Evolutionary conservation across 352 stramenopile genomes (phyloP), one percentile per base, ranked within the genome.

Genomic region (Phytophthora macrochlamydospora): DNA sequence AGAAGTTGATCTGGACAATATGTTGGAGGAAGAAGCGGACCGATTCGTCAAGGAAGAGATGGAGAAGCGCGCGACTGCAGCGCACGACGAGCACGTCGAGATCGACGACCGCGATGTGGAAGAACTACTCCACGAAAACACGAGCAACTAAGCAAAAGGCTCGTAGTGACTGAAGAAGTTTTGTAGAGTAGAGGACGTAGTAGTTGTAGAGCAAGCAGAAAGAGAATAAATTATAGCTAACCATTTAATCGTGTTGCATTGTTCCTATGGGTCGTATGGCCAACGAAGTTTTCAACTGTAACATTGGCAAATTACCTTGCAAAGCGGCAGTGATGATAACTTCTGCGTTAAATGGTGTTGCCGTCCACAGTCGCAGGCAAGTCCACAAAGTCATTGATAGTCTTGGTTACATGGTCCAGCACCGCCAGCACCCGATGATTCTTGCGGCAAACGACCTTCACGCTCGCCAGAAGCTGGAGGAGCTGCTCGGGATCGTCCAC

Each of bases 41-140:
- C 74, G 64, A 1, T 77, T 93, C 8, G 73, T 93, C 4, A 73
- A 79, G 32, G 82, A 91, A 53, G 80, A 91, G 48, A 69, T 76
- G 33, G 59, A 65, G 30, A 85, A 84, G 61, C 64, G 48, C 2
- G 48, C 50, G 32, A n/a, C 59, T 13, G 51, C 51, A 1, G 33
- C 40, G 2, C 46, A 51, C 14, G 67, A 77, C 14, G 76, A 75
- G 12, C 56, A 67, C 6, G 51, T 81, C 7, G 75, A 82, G 24
- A 87, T 91, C 32, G 73, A 91, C 48, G 81, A 90, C 56, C 54
- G 70, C 12, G 85, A 90, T 37, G 69, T 93, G 29, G 85, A 91
- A 28, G 85, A 91, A 59, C 56, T 93, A 13, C 61, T 90, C 0
- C 68, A 67, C 55, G 83, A 90, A 29, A 59, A 59, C 8, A 62